A percentile compares a stretch with the other conserved stretches of the same genome.
Conservation (phyloP, 2,329 filamentous ascomycete species). For the Emmonsia crescens region DNA sequence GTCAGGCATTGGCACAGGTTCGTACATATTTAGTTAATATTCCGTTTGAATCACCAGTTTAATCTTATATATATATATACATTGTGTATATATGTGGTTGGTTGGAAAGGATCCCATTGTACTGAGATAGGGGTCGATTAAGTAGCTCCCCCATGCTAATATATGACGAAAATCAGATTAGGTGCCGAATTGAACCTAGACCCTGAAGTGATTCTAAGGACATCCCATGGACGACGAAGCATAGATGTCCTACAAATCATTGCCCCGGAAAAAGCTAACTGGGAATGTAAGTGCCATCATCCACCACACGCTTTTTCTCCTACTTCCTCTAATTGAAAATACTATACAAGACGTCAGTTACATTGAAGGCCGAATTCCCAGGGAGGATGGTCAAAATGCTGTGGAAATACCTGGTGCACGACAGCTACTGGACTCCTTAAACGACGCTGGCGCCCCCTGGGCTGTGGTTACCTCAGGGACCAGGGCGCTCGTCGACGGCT, state of each 20-base stretch:
- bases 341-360: slow-evolving; percentile 56
- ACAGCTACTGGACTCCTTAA: slow-evolving; percentile 55
- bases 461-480: slow-evolving; percentile 72
- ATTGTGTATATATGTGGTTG: neutral
- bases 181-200: slow-evolving; percentile 75
- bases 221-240: slow-evolving; percentile 79
- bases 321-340: slow-evolving; percentile 4
- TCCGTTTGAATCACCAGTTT: neutral
- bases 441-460: slow-evolving; percentile 57
- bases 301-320: neutral
- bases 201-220: slow-evolving; percentile 73
- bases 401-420: slow-evolving; percentile 78
- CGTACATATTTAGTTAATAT: slow-evolving; percentile 17
- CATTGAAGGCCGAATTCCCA: slow-evolving; percentile 68
- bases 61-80: neutral
- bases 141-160: neutral
- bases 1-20: slow-evolving; percentile 54
- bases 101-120: neutral
- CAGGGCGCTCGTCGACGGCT: slow-evolving; percentile 54
- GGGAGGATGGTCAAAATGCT: slow-evolving; percentile 64
- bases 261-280: slow-evolving; percentile 75
- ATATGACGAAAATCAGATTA: slow-evolving; percentile 21
- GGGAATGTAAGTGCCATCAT: slow-evolving; percentile 62
- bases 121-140: no score
- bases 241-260: slow-evolving; percentile 77